Evolutionary conservation across 352 stramenopile genomes (phyloP).

Genomic region (Blastocystis sp.): DNA sequence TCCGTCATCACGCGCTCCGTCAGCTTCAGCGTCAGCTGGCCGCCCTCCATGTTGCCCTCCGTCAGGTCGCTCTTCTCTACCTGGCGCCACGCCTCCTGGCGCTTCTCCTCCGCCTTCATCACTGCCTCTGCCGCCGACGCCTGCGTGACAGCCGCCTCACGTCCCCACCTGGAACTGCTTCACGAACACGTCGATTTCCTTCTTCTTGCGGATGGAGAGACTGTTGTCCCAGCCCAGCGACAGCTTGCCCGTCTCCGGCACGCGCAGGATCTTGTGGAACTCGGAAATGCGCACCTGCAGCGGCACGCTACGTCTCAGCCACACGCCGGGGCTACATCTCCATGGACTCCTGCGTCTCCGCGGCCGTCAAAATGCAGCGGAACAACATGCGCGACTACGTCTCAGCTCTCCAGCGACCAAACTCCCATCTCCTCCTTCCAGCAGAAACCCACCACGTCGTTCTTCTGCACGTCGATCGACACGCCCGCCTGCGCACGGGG

Average conservation of each 20-base stretch:
- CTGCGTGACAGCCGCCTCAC: neutral
- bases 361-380: constrained; percentile 12
- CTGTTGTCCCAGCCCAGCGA: constrained; percentile 47
- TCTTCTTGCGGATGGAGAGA: constrained; percentile 17
- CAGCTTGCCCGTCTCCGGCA: neutral
- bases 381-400: constrained; percentile 33
- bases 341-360: neutral
- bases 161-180: constrained; percentile 11
- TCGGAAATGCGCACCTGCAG: constrained; percentile 50
- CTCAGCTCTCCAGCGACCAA: neutral
- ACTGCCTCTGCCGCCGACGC: neutral
- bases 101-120: constrained; percentile 20
- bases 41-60: constrained; percentile 41
- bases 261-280: constrained; percentile 35
- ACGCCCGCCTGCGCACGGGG: constrained; percentile 20
- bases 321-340: neutral
- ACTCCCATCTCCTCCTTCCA: constrained; percentile 42
- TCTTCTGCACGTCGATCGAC: neutral
- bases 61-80: constrained; percentile 49
- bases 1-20: constrained; percentile 42
- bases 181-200: constrained; percentile 52
- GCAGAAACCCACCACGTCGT: constrained; percentile 45
- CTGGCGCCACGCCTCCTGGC: constrained; percentile 6
- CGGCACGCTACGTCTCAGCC: constrained; percentile 1
- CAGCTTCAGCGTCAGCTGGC: constrained; percentile 36